Evolutionary conservation across 345 rosid species (phyloP).

Genomic region (Eucalyptus urophylla): DNA sequence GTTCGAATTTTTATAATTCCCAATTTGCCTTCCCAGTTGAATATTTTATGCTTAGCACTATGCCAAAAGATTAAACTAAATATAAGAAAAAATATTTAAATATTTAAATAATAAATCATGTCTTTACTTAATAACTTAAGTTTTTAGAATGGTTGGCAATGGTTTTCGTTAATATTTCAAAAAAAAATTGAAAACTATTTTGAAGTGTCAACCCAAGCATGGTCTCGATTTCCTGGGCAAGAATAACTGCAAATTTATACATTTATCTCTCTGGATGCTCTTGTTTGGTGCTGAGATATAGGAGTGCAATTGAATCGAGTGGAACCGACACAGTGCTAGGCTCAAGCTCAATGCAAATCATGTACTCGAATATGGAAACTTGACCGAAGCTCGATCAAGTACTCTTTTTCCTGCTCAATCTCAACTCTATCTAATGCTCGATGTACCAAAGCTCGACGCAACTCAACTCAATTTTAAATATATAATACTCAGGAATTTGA

Average conservation of each 20-base stretch:
- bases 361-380: neutral
- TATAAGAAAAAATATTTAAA: rapidly evolving
- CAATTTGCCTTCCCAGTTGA: no score
- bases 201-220: neutral
- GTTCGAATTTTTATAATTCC: no score
- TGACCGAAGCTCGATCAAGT: neutral
- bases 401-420: neutral
- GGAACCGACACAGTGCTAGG: neutral
- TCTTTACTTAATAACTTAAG: no score
- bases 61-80: no score
- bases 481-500: neutral
- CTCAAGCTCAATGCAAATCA: neutral
- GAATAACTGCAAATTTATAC: neutral
- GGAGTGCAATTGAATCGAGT: neutral
- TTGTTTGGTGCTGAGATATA: neutral
- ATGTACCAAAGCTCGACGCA: neutral
- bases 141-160: rapidly evolving
- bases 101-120: no score
- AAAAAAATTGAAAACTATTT: neutral
- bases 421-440: neutral
- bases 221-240: neutral
- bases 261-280: neutral
- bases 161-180: rapidly evolving
- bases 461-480: neutral
- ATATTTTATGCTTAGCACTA: no score